A percentile compares a stretch with the other conserved stretches of the same genome.
Evolutionary conservation across 2,329 filamentous ascomycete genomes (phyloP).

Genomic region (Colletotrichum musicola): DNA sequence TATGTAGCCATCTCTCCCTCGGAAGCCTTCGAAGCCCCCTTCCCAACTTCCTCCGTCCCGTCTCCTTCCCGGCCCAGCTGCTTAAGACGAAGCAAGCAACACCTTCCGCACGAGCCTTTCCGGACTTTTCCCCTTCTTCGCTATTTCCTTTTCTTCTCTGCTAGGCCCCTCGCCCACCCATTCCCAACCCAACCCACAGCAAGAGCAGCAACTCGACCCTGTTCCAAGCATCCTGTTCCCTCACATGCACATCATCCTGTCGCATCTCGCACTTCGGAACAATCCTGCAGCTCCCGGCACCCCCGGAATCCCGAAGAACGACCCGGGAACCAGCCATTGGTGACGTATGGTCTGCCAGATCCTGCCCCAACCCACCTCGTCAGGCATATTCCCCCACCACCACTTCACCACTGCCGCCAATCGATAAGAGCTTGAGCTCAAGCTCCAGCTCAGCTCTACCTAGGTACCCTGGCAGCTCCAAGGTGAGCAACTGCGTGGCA

Average conservation of each 20-base stretch:
- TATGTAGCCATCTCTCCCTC: constrained; percentile 7
- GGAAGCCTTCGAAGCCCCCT: not conserved
- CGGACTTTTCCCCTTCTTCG: too few species aligned
- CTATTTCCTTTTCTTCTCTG: too few species aligned
- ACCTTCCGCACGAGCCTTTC: too few species aligned
- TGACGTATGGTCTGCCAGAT: constrained; percentile 24
- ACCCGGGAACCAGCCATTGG: constrained; percentile 6
- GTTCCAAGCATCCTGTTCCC: not conserved
- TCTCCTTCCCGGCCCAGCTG: too few species aligned
- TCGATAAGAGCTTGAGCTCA: constrained; percentile 29
- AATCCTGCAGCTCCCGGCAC: constrained; percentile 8
- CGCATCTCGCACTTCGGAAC: not conserved
- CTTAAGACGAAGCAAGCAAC: too few species aligned
- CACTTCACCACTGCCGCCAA: constrained; percentile 17
- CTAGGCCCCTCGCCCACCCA: too few species aligned
- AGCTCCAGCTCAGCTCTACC: not conserved
- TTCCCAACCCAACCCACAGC: too few species aligned
- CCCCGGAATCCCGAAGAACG: constrained; percentile 1
- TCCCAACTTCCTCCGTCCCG: not conserved
- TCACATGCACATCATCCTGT: not conserved
- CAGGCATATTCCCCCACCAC: not conserved
- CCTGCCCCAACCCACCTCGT: not conserved
- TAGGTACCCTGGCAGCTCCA: not conserved
- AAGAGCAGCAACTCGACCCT: not conserved
- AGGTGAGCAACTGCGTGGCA: not conserved